Evolutionary conservation across 164 flowering plant species (phyloP).

Genomic region (Saururus chinensis): DNA sequence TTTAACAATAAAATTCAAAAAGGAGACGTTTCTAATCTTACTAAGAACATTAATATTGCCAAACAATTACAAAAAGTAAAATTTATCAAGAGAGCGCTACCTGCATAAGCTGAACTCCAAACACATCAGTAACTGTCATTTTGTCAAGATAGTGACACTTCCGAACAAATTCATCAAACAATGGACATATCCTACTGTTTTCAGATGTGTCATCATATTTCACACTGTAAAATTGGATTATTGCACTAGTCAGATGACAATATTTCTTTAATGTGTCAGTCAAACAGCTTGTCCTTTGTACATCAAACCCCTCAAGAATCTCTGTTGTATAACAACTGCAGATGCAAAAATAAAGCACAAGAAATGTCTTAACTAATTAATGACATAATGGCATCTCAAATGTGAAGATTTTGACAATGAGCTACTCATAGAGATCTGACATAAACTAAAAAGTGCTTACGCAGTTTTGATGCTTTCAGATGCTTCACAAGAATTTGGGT

Average conservation of each 20-base stretch:
- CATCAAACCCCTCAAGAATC: conserved; percentile 94
- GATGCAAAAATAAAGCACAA: not conserved
- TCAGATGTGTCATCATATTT: conserved; percentile 15
- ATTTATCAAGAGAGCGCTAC: conserved; percentile 21
- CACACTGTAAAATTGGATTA: conserved; percentile 41
- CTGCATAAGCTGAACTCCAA: conserved; percentile 94
- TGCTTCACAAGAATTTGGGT: conserved; percentile 76
- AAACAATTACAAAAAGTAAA: too few species aligned
- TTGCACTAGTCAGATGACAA: conserved; percentile 67
- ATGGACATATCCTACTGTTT: conserved; percentile 35
- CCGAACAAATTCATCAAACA: conserved; percentile 46
- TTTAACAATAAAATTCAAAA: too few species aligned
- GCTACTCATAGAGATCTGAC: not conserved
- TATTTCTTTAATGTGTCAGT: conserved; percentile 72
- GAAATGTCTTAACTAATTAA: not conserved
- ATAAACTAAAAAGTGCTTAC: conserved; percentile 31
- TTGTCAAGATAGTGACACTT: conserved; percentile 74
- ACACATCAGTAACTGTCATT: conserved; percentile 85
- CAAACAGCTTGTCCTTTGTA: conserved; percentile 79
- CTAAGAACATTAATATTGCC: too few species aligned
- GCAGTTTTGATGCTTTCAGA: conserved; percentile 97
- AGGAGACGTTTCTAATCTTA: too few species aligned
- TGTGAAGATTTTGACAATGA: not conserved
- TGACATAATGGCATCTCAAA: not conserved
- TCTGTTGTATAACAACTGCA: conserved; percentile 97